Percentiles rank a stretch among this genome's conserved stretches.
Evolutionary conservation across 1,284 basidiomycete species (phyloP).

Genomic region (Tranzscheliella williamsii): DNA sequence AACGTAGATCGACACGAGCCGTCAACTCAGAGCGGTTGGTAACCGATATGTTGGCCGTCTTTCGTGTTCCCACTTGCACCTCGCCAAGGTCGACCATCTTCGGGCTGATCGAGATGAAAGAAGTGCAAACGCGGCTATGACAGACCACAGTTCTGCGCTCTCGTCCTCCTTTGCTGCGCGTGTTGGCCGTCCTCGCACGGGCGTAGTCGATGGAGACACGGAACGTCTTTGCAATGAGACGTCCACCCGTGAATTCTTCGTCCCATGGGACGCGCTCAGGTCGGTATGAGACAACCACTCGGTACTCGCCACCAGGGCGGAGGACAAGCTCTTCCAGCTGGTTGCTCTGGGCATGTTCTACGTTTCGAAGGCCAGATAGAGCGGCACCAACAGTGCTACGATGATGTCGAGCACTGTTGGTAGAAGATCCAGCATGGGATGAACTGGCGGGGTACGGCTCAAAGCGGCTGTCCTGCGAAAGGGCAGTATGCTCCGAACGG

Average conservation of each 20-base stretch:
- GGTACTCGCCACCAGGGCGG: slow-evolving; percentile 64
- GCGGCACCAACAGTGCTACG: slow-evolving; percentile 12
- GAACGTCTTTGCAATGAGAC: slow-evolving; percentile 62
- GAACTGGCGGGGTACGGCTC: slow-evolving; percentile 39
- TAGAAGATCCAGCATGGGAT: slow-evolving; percentile 36
- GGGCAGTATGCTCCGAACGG: slow-evolving; percentile 37
- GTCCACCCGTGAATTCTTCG: slow-evolving; percentile 57
- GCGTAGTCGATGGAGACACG: slow-evolving; percentile 63
- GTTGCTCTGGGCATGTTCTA: slow-evolving; percentile 56
- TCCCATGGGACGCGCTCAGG: slow-evolving; percentile 59
- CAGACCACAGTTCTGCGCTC: slow-evolving; percentile 62
- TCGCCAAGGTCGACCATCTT: slow-evolving; percentile 64
- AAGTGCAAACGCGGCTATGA: slow-evolving; percentile 64
- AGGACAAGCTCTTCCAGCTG: slow-evolving; percentile 65
- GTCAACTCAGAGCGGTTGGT: slow-evolving; percentile 63
- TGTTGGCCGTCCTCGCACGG: slow-evolving; percentile 49
- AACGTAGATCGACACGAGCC: slow-evolving; percentile 64
- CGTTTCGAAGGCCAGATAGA: slow-evolving; percentile 41
- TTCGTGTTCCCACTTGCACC: slow-evolving; percentile 64
- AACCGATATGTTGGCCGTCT: slow-evolving; percentile 62
- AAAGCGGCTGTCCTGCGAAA: slow-evolving; percentile 46
- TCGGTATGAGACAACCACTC: slow-evolving; percentile 64
- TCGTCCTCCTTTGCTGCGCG: slow-evolving; percentile 52
- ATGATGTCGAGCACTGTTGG: slow-evolving; percentile 11
- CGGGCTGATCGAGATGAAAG: slow-evolving; percentile 62